Evolutionary conservation across 495 filamentous ascomycete genomes (phyloP).

Genomic region (Glarea lozoyensis): DNA sequence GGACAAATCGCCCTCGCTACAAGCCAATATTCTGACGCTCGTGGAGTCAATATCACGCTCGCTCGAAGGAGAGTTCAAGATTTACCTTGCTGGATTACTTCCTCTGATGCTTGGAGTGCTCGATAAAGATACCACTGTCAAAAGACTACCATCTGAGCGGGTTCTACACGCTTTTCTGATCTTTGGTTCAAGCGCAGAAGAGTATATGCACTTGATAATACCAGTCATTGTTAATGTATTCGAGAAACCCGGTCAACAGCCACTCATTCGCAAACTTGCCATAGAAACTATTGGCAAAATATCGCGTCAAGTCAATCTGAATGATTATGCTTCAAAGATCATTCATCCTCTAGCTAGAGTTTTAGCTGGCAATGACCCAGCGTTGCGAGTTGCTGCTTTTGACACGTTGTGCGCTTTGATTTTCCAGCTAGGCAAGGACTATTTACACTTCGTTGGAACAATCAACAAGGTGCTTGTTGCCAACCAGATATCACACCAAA

Average conservation of each 20-base stretch:
- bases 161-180: constrained; percentile 92
- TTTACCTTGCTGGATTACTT: constrained; percentile 78
- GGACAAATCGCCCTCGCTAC: constrained; percentile 63
- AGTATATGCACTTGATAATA: constrained; percentile 99
- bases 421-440: constrained; percentile 91
- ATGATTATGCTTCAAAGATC: constrained; percentile 91
- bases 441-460: constrained; percentile 83
- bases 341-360: constrained; percentile 83
- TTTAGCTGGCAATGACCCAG: constrained; percentile 59
- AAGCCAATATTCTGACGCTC: constrained; percentile 81
- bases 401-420: constrained; percentile 94
- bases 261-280: constrained; percentile 69
- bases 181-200: constrained; percentile 91
- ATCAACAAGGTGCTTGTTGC: constrained; percentile 69
- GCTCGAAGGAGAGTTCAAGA: constrained; percentile 93
- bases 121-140: constrained; percentile 70
- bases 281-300: constrained; percentile 93
- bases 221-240: constrained; percentile 91
- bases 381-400: constrained; percentile 72
- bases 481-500: constrained; percentile 69
- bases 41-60: constrained; percentile 91
- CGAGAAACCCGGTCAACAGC: constrained; percentile 71
- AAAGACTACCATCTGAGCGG: constrained; percentile 71
- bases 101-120: constrained; percentile 89
- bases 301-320: constrained; percentile 95